These are phyloP conservation scores for Sarcomyxa edulis DNA, from an alignment of 768 basidiomycete genomes.

Conservation along the genomic window DNA sequence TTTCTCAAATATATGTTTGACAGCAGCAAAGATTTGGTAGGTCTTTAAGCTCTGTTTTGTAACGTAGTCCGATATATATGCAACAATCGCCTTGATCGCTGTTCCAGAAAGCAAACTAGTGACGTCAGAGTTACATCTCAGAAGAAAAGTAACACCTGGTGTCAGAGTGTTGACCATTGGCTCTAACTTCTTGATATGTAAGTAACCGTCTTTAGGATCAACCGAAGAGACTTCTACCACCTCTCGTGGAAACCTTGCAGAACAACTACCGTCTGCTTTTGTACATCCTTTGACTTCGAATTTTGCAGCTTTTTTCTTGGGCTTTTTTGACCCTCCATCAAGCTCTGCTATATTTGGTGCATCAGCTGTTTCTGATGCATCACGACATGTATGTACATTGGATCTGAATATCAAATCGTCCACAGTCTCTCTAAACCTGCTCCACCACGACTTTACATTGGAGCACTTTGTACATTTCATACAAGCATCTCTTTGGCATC, in stretches of 20 bases:
- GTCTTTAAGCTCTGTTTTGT: slow-evolving; percentile 28
- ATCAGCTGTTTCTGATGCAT: slow-evolving; percentile 6
- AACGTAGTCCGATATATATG: slow-evolving; percentile 32
- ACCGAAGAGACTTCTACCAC: slow-evolving; percentile 14
- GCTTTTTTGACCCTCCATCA: too few relatives aligned
- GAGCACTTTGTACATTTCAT: too few relatives aligned
- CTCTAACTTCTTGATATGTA: slow-evolving; percentile 18
- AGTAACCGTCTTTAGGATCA: slow-evolving; percentile 8
- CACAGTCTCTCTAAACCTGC: slow-evolving; percentile 7
- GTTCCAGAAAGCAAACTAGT: slow-evolving; percentile 28
- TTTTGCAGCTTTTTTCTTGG: too few relatives aligned
- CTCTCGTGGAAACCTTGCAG: slow-evolving; percentile 25
- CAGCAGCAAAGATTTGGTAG: slow-evolving; percentile 23
- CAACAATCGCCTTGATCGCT: slow-evolving; percentile 23
- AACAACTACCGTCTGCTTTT: slow-evolving; percentile 25
- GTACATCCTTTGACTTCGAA: too few relatives aligned
- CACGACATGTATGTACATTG: slow-evolving; percentile 16
- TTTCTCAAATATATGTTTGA: slow-evolving; percentile 16
- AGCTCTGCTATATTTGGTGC: slow-evolving; percentile 12
- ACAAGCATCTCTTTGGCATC: too few relatives aligned
- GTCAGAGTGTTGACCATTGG: slow-evolving; percentile 20
- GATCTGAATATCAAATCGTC: slow-evolving; percentile 13
- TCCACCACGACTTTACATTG: slow-evolving; percentile 9
- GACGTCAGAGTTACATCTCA: slow-evolving; percentile 31
- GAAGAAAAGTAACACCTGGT: slow-evolving; percentile 8